Conservation (phyloP, 2,329 filamentous ascomycete genomes). For the Chalaropsis ovoidea region DNA sequence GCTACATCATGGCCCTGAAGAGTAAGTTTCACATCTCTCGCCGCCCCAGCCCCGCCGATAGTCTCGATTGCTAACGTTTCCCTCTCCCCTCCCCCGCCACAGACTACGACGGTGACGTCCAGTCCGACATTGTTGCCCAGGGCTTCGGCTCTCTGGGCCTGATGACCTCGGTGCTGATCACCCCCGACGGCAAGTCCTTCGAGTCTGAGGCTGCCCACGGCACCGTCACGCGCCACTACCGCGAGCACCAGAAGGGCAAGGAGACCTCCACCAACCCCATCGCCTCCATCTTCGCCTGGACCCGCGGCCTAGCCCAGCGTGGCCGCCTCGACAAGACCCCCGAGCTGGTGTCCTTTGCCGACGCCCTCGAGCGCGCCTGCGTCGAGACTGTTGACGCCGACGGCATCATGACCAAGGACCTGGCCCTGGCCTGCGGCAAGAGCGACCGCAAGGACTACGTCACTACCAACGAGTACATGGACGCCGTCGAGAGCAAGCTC, state of each 20-base stretch:
- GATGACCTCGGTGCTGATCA: conserved; percentile 97
- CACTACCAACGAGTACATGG: conserved; percentile 82
- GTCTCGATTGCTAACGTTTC: neutral
- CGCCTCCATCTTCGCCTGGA: conserved; percentile 98
- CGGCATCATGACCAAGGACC: conserved; percentile 97
- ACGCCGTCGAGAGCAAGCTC: conserved; percentile 82
- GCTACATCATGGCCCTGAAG: conserved; percentile 96
- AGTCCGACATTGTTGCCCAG: conserved; percentile 96
- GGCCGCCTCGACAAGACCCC: conserved; percentile 89
- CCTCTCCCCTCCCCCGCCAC: conserved; percentile 7
- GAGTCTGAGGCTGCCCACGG: conserved; percentile 97
- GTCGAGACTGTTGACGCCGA: conserved; percentile 89
- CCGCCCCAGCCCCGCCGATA: neutral
- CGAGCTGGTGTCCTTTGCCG: conserved; percentile 81
- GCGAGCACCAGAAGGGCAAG: conserved; percentile 95
- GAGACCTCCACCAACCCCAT: conserved; percentile 98
- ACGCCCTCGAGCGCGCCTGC: conserved; percentile 85
- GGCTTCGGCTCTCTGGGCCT: conserved; percentile 95
- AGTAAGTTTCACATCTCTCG: conserved; percentile 49
- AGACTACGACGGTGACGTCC: conserved; percentile 99
- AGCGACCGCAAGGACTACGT: conserved; percentile 76
- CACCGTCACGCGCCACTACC: conserved; percentile 95
- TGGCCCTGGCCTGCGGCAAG: conserved; percentile 90
- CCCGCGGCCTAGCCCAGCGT: conserved; percentile 82
- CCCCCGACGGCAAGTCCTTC: conserved; percentile 91